Conservation (phyloP, 2,329 filamentous ascomycete species). For the Ceratocystis cubensis region DNA sequence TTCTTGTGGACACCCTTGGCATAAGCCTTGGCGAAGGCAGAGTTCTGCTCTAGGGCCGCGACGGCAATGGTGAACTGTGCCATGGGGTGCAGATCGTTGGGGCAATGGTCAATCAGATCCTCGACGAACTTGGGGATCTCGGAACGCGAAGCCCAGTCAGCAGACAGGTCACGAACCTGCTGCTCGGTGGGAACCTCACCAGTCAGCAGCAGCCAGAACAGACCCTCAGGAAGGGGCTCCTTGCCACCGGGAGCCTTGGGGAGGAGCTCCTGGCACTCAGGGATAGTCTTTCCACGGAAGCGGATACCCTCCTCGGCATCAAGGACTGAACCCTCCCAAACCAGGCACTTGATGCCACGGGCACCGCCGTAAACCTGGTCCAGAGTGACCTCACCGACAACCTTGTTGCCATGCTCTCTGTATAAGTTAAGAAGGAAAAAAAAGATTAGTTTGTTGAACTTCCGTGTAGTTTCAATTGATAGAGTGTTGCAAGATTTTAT, state of each 20-base stretch:
- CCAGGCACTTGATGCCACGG: constrained; percentile 94
- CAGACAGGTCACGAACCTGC: constrained; percentile 95
- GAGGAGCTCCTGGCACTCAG: constrained; percentile 94
- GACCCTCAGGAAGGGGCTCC: constrained; percentile 95
- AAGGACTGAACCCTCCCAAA: constrained; percentile 98
- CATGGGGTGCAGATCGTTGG: constrained; percentile 97
- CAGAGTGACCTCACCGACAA: constrained; percentile 93
- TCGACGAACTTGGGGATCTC: constrained; percentile 96
- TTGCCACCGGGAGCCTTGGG: constrained; percentile 94
- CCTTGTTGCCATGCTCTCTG: constrained; percentile 89
- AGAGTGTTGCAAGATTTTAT: neutral
- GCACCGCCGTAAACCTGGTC: constrained; percentile 99
- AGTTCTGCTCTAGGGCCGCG: constrained; percentile 96
- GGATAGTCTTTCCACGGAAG: constrained; percentile 98
- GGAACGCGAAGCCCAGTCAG: constrained; percentile 96
- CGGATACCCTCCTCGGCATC: constrained; percentile 98
- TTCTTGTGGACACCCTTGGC: constrained; percentile 99
- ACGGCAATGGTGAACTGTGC: constrained; percentile 97
- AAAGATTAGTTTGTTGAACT: constrained; percentile 14
- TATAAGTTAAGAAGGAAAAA: neutral
- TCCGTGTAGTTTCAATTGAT: neutral
- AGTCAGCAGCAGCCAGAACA: constrained; percentile 98
- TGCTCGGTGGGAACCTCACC: constrained; percentile 96
- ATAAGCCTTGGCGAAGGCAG: constrained; percentile 94
- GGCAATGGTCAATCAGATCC: constrained; percentile 99